Percentiles rank a stretch among this genome's conserved stretches.
These are phyloP conservation scores for Petunia axillaris DNA, from an alignment of 257 asterid species.

Conservation along the genomic window DNA sequence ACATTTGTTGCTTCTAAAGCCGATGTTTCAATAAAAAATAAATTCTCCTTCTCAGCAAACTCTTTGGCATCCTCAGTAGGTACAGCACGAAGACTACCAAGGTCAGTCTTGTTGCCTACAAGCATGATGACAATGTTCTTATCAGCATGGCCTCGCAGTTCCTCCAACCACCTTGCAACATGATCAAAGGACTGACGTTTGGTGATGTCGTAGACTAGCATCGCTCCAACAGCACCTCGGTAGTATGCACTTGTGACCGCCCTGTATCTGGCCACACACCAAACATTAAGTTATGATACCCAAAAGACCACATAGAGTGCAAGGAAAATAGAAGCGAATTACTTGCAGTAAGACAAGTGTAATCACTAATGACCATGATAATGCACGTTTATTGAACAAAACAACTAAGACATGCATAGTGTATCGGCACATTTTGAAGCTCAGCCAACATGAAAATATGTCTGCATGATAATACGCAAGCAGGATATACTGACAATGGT, in stretches of 20 bases:
- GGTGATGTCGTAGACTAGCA: slow-evolving; percentile 86
- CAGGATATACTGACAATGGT: neutral
- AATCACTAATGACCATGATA: neutral
- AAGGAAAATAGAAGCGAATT: neutral
- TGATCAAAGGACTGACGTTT: slow-evolving; percentile 82
- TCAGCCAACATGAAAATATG: neutral
- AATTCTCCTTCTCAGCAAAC: slow-evolving; percentile 75
- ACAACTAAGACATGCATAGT: neutral
- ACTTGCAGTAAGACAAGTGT: neutral
- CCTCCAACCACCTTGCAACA: slow-evolving; percentile 80
- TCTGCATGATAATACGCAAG: neutral
- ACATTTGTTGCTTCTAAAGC: slow-evolving; percentile 87
- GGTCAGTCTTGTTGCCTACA: slow-evolving; percentile 86
- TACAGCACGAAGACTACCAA: slow-evolving; percentile 63
- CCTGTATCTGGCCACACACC: slow-evolving; percentile 59
- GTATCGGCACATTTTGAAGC: slow-evolving; percentile 7
- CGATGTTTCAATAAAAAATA: slow-evolving; percentile 89
- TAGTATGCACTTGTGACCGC: slow-evolving; percentile 94
- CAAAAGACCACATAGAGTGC: neutral
- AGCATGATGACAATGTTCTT: slow-evolving; percentile 81
- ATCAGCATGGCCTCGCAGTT: slow-evolving; percentile 80
- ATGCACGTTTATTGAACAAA: neutral
- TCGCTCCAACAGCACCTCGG: slow-evolving; percentile 94
- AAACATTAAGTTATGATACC: neutral
- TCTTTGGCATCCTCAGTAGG: slow-evolving; percentile 87